Evolutionary conservation across 208 protist genomes (phyloP), one percentile per base, ranked within the genome.

Genomic region (Trypanosoma mega): DNA sequence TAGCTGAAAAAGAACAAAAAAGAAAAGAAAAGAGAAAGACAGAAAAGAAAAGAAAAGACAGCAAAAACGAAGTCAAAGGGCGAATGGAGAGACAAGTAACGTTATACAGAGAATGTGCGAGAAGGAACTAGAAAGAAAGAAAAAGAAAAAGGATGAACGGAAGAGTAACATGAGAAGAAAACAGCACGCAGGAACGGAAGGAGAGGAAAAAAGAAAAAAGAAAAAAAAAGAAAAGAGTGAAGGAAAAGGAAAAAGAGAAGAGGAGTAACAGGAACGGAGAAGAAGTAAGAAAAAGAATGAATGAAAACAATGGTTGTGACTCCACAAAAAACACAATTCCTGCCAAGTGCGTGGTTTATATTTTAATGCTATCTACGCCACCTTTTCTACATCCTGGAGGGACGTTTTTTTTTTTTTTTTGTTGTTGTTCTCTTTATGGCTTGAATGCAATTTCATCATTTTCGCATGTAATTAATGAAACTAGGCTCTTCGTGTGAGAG

Each of bases 1-100:
- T 16, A 52, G 52, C 44, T 44, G 14, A 8, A 51, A 57, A 66
- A 43, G 29, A 29, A 36, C 8, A 36, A 8, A 56, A 39, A n/a
- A 9, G 43, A 36, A 12, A 30, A 20, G 37, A 9, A n/a, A 56
- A 41, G 31, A 24, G 2, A 14, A 30, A 20, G 14, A 33, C 21
- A 12, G 26, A 43, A 39, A 56, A 44, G 16, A n/a, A 39, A 12
- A 21, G 2, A 3, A 54, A 36, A 12, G 49, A 51, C 46, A 51
- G 46, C 3, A 23, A 51, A 11, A 51, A 5, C n/a, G 23, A 57
- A 18, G 9, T 57, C 14, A 57, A 46, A n/a, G n/a, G n/a, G n/a
- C n/a, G n/a, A n/a, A n/a, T n/a, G n/a, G n/a, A n/a, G n/a, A n/a
- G n/a, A n/a, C n/a, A n/a, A n/a, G n/a, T n/a, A n/a, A n/a, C n/a